Evolutionary conservation across 2,329 filamentous ascomycete species (phyloP), one percentile per base, ranked within the genome.

Genomic region (Fusarium cicatricum): DNA sequence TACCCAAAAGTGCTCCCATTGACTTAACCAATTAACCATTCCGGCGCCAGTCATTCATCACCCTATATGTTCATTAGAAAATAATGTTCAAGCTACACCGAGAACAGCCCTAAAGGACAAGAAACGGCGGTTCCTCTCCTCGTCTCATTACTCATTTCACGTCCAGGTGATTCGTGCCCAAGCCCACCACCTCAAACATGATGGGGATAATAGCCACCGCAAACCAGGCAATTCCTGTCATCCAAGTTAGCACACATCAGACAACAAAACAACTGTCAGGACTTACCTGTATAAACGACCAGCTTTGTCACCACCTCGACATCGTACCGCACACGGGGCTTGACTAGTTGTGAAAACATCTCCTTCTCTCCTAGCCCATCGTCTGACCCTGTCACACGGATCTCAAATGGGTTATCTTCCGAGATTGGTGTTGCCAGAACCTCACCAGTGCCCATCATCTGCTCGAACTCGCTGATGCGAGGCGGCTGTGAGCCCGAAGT

Each of bases 291-390:
- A 78, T 99, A 99, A 19, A 99, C 92, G 67, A 99, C 90, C 57
- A 99, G 76, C 77, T 97, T 98, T 5, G 95, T 98, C 32, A 99
- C 90, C 33, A 99, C 94, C 75, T 99, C 95, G n/a, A 98, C 94
- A 75, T 99, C 95, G 71, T 98, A 99, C 66, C 93, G 83, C 55
- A 97, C 93, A 64, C 95, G 86, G 42, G 95, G 92, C 76, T 90
- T 91, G 60, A 92, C 88, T 50, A 98, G 81, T 71, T 84, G 86
- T 38, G 88, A 89, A 74, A 98, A 97, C 73, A 98, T 88, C 71
- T 96, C 90, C 65, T 82, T 84, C 72, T 92, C 89, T 41, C 87
- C 87, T 21, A 84, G 67, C 65, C 84, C 82, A 38, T 83, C 78
- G 19, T 78, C 76, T 11, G 76, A 74, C 5, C 52, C 58, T 12